These are phyloP conservation scores for Phaeosphaeriaceae sp. DNA, from an alignment of 2,329 filamentous ascomycete species.

Conservation along the genomic window DNA sequence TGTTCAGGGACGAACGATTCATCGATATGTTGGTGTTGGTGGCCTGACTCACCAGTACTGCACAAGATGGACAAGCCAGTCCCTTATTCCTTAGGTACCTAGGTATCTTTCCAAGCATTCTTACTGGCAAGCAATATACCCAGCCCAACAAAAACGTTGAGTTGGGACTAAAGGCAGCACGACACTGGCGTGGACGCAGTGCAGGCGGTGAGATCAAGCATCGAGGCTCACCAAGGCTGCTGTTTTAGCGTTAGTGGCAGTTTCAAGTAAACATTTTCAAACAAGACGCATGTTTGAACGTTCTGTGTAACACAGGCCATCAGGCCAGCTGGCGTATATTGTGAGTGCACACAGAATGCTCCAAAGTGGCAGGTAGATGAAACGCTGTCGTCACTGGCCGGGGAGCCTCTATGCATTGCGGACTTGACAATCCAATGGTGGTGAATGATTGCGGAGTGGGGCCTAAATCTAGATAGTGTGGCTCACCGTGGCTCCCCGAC, in stretches of 20 bases:
- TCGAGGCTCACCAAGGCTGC: conserved; percentile 7
- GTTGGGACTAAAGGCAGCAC: no score
- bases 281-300: conserved; percentile 11
- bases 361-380: background rate
- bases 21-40: no score
- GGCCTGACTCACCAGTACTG: no score
- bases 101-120: no score
- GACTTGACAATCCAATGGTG: background rate
- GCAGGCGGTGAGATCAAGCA: conserved; percentile 6
- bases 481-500: conserved; percentile 14
- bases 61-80: no score
- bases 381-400: conserved; percentile 6
- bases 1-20: no score
- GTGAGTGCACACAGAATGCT: conserved; percentile 3
- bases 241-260: conserved; percentile 20
- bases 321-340: conserved; percentile 14
- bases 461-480: conserved; percentile 9
- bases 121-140: background rate
- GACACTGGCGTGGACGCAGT: no score
- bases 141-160: background rate
- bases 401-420: background rate
- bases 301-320: conserved; percentile 11
- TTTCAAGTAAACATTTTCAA: conserved; percentile 23
- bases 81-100: no score
- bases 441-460: background rate